Evolutionary conservation across 2,329 filamentous ascomycete species (phyloP), one percentile per base, ranked within the genome.

Genomic region (Apiospora rasikravindrae): DNA sequence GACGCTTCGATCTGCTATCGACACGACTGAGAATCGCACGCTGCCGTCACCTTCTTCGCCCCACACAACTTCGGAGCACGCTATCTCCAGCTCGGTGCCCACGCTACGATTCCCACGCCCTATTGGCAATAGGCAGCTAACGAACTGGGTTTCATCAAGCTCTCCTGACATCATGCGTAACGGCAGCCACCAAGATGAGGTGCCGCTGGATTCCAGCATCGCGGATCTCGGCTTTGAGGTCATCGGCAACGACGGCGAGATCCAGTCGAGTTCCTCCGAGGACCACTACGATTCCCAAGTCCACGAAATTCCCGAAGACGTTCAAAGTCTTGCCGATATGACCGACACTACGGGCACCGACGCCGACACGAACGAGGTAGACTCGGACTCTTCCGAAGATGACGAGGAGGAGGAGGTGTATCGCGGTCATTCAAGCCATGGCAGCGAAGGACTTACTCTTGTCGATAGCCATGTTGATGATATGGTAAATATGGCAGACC

Each of bases 121-220:
- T 0, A 84, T 86, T 77, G 89, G 87, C 70, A 90, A 86, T 75
- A 84, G 84, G 71, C 83, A 85, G 69, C 86, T 91, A 53, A 88
- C 88, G 76, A 87, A 88, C 83, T 90, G 88, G 88, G 83, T 91
- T 68, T 89, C 87, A 8, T 86, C 84, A 70, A 90, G 88, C 77
- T 85, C 88, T 42, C 87, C 87, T 70, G 85, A 88, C 81, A 88
- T 90, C 74, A 89, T 89, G 86, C 84, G 83, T 74, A 57, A 84
- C 29, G 81, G 82, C 49, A 81, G 78, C 70, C 76, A 83, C 61
- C 81, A 82, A 40, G 83, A 84, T 72, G 85, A 87, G 53, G 37
- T 22, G 26, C 70, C 70, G 70, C 69, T 72, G 70, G 84, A 86
- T 74, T 85, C 87, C 78, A 89, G 83, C 76, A 78, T 90, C 77